phyloP scores from a whole-genome alignment of 2,329 filamentous ascomycete genomes.

The Pezicula neosporulosa region DNA sequence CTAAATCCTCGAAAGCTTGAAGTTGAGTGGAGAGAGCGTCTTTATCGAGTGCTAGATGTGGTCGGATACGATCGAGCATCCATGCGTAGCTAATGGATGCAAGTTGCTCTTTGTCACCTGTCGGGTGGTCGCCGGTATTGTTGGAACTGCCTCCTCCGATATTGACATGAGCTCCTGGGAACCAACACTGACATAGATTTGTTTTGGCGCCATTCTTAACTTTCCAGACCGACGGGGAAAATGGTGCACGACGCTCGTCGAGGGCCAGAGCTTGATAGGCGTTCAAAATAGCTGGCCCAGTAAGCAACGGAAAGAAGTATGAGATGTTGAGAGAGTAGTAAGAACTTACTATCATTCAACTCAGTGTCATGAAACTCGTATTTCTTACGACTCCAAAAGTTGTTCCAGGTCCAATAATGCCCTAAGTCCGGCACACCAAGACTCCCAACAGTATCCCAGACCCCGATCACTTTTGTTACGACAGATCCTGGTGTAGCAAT shows the following conservation, averaged over 20 bases:
- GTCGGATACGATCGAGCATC: background rate
- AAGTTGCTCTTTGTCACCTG: background rate
- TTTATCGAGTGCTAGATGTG: background rate
- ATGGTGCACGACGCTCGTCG: slow-evolving; percentile 36
- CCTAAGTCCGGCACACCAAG: background rate
- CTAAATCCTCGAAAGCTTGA: background rate
- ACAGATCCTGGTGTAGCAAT: slow-evolving; percentile 14
- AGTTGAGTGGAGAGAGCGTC: background rate
- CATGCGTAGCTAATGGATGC: background rate
- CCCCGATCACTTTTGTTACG: slow-evolving; percentile 38
- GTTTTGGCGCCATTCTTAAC: slow-evolving; percentile 5
- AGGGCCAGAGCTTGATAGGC: slow-evolving; percentile 44
- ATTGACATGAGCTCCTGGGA: slow-evolving; percentile 1
- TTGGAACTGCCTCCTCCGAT: background rate
- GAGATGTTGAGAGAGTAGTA: no score
- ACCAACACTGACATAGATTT: slow-evolving; percentile 1
- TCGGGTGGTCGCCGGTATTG: background rate
- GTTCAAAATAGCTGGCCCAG: slow-evolving; percentile 32
- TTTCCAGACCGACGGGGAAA: slow-evolving; percentile 31
- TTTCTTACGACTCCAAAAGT: background rate
- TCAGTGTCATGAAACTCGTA: background rate
- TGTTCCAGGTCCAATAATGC: background rate
- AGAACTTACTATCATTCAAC: background rate
- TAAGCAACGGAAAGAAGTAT: no score
- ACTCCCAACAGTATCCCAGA: slow-evolving; percentile 40